phyloP scores from a whole-genome alignment of 2,329 filamentous ascomycete genomes.

The Geosmithia putterillii region DNA sequence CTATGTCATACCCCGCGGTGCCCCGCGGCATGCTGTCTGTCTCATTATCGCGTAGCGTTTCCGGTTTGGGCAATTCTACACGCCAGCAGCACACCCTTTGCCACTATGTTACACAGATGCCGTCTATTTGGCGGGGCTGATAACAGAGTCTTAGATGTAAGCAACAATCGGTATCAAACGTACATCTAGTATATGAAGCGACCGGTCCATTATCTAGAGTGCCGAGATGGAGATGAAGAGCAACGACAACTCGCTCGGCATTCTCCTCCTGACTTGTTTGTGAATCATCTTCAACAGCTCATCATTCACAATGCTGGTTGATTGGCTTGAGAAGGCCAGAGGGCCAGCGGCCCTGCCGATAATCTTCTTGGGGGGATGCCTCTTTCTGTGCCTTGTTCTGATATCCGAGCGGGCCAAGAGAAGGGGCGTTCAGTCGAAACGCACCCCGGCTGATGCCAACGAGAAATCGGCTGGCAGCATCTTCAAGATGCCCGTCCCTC shows the following conservation, averaged over 20 bases:
- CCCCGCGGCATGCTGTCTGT: too few relatives aligned
- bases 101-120: neutral
- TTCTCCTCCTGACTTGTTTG: neutral
- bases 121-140: neutral
- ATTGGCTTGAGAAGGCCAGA: neutral
- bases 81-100: neutral
- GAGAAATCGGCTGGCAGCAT: neutral
- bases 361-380: neutral
- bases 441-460: neutral
- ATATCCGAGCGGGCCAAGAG: neutral
- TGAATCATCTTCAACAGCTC: neutral
- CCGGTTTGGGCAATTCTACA: neutral
- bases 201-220: too few relatives aligned
- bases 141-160: neutral
- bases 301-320: neutral
- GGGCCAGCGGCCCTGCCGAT: neutral
- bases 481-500: constrained; percentile 47
- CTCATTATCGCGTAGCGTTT: neutral
- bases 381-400: neutral
- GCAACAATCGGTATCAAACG: neutral
- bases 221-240: neutral
- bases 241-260: neutral
- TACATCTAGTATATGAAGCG: neutral
- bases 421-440: too few relatives aligned
- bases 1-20: too few relatives aligned